These are phyloP conservation scores for Pseudozyma hubeiensis DNA, from an alignment of 1,284 basidiomycete genomes.

Conservation along the genomic window DNA sequence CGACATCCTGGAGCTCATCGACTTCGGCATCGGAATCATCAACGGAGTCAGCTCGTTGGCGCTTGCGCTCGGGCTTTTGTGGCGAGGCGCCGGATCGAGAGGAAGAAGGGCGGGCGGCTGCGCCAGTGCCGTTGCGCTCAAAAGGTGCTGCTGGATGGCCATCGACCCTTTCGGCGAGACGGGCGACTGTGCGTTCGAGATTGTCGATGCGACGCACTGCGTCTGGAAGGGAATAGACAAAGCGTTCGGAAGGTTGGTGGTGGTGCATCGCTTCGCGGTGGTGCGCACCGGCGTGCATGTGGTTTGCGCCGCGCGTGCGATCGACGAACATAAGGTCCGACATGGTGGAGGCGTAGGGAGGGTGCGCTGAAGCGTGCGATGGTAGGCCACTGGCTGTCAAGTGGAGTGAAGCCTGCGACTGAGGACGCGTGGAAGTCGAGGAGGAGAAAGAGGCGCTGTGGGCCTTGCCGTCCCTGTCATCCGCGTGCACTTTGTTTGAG, in stretches of 20 bases:
- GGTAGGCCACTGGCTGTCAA: conserved; percentile 31
- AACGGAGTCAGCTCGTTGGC: conserved; percentile 22
- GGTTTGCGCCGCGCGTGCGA: conserved; percentile 4
- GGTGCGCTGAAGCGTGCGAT: conserved; percentile 2
- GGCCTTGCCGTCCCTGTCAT: conserved; percentile 26
- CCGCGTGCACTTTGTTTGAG: conserved; percentile 29
- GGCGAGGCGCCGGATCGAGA: conserved; percentile 22
- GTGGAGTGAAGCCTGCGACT: conserved; percentile 21
- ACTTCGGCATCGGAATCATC: conserved; percentile 46
- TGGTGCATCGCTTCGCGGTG: conserved; percentile 7
- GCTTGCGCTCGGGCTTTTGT: conserved; percentile 33
- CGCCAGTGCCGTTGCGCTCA: conserved; percentile 4
- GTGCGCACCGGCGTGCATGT: conserved; percentile 2
- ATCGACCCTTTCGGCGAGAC: conserved; percentile 27
- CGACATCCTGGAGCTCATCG: conserved; percentile 46
- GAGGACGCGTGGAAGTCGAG: conserved; percentile 21
- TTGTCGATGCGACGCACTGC: conserved; percentile 36
- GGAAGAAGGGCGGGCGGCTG: conserved; percentile 12
- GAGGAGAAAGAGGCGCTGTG: conserved; percentile 24
- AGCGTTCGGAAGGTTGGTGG: conserved; percentile 25
- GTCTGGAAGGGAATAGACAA: conserved; percentile 36
- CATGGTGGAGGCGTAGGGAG: conserved; percentile 6
- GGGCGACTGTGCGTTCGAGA: conserved; percentile 38
- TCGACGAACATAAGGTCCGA: conserved; percentile 9
- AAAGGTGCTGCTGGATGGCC: conserved; percentile 3